phyloP scores from a whole-genome alignment of 2,329 filamentous ascomycete species.

The Apiospora kogelbergensis region DNA sequence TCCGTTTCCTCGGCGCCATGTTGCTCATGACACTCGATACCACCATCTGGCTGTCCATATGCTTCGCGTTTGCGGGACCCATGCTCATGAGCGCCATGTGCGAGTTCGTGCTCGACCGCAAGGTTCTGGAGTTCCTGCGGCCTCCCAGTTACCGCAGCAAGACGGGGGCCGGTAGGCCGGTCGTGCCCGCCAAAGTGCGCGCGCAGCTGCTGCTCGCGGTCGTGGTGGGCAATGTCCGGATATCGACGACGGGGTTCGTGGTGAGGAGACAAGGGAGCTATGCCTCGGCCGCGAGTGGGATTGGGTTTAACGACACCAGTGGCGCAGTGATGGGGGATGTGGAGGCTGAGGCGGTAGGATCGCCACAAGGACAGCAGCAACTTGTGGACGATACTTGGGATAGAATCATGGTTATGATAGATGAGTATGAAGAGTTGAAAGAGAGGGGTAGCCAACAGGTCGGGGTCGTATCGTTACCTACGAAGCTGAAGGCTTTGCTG shows the following conservation, averaged over 20 bases:
- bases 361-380: background rate
- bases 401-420: conserved; percentile 29
- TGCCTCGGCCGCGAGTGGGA: conserved; percentile 9
- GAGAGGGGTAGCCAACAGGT: background rate
- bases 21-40: conserved; percentile 26
- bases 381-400: conserved; percentile 26
- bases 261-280: conserved; percentile 16
- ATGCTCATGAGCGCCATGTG: conserved; percentile 31
- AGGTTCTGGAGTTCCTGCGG: conserved; percentile 29
- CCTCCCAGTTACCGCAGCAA: conserved; percentile 13
- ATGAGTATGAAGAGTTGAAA: conserved; percentile 24
- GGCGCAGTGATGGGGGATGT: background rate
- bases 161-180: conserved; percentile 11
- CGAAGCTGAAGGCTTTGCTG: conserved; percentile 27
- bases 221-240: conserved; percentile 31
- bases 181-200: conserved; percentile 19
- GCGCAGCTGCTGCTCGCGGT: conserved; percentile 30
- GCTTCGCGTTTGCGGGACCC: conserved; percentile 30
- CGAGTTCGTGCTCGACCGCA: conserved; percentile 30
- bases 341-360: background rate
- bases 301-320: background rate
- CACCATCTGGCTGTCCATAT: conserved; percentile 27
- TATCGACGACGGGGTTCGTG: conserved; percentile 24
- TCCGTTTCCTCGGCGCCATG: conserved; percentile 25
- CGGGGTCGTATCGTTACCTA: conserved; percentile 25